These are phyloP conservation scores for Stropharia rugosoannulata DNA, from an alignment of 768 basidiomycete species.

Conservation along the genomic window DNA sequence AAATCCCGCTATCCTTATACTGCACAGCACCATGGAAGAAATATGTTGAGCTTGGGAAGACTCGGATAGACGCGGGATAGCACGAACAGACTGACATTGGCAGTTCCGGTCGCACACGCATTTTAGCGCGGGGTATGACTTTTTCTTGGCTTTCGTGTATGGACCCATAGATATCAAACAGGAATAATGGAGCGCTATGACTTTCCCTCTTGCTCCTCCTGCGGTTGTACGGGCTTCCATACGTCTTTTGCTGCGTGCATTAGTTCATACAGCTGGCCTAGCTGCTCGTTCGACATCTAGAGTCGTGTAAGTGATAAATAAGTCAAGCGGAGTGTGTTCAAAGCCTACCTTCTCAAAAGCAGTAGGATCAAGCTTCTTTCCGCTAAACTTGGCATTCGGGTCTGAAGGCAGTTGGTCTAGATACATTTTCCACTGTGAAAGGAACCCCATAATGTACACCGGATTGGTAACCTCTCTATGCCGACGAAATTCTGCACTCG, in stretches of 20 bases:
- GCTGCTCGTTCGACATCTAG: constrained; percentile 87
- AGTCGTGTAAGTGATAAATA: not conserved
- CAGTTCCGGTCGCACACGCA: constrained; percentile 8
- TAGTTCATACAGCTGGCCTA: constrained; percentile 92
- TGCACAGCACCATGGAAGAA: not conserved
- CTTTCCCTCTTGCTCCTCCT: constrained; percentile 15
- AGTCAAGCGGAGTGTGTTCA: not conserved
- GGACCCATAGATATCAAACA: not conserved
- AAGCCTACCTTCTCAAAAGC: constrained; percentile 69
- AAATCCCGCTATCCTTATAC: not conserved
- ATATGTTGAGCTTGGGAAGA: constrained; percentile 10
- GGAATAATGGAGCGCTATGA: constrained; percentile 13
- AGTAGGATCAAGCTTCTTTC: constrained; percentile 68
- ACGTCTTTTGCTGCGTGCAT: constrained; percentile 90
- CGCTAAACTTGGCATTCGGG: constrained; percentile 47
- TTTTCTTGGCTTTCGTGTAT: not conserved
- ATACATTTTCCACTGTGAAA: constrained; percentile 95
- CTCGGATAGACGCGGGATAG: not conserved
- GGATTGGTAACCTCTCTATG: constrained; percentile 83
- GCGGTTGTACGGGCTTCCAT: constrained; percentile 61
- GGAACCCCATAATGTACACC: constrained; percentile 89
- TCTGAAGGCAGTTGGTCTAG: constrained; percentile 67
- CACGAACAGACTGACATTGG: not conserved
- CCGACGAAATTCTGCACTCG: constrained; percentile 73
- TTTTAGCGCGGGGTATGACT: not conserved